Evolutionary conservation across 1,284 basidiomycete species (phyloP), one percentile per base, ranked within the genome.

Genomic region (Mycosarcoma mackinlayi): DNA sequence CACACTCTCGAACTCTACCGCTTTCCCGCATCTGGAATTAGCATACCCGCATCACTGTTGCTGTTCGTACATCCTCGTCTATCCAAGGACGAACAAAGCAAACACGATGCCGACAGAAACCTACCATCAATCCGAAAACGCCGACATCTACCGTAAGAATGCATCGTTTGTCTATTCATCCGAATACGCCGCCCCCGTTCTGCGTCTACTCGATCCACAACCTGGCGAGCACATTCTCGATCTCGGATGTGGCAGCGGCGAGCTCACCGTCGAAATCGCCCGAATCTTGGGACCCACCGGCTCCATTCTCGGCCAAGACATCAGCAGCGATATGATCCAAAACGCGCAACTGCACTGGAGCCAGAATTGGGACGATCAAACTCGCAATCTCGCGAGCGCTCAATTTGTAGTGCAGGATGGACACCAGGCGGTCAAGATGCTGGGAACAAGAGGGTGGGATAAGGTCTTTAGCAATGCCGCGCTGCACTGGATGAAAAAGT

Each of bases 401-500:
- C 16, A 50, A 1, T 61, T 60, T 31, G n/a, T n/a, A 14, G 44
- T 51, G 1, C 39, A 51, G 8, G 73, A 75, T 14, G 60, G 49
- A 2, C 60, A 75, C 27, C 45, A 55, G 9, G n/a, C 24, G 6
- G 28, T 24, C 19, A 34, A 3, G 21, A 10, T 13, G 33, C 10
- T 33, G 4, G 19, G 18, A 19, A 7, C 18, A 9, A 4, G n/a
- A n/a, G 8, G 18, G 6, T 62, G 62, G 24, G 61, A 68, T 35
- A 71, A 71, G 23, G 68, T 75, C 1, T 75, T 75, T 23, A 68
- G 64, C 52, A 68, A 62, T 34, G 73, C 68, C 19, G 67, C 61
- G 21, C 48, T 71, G 31, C 68, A 71, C 55, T 71, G 68, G 68
- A 66, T 71, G 63, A 71, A 66, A 33, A 46, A 33, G 2, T 37